A percentile compares a stretch with the other conserved stretches of the same genome.
phyloP scores from a whole-genome alignment of 106 monocot genomes.

The Dactylorhiza incarnata region DNA sequence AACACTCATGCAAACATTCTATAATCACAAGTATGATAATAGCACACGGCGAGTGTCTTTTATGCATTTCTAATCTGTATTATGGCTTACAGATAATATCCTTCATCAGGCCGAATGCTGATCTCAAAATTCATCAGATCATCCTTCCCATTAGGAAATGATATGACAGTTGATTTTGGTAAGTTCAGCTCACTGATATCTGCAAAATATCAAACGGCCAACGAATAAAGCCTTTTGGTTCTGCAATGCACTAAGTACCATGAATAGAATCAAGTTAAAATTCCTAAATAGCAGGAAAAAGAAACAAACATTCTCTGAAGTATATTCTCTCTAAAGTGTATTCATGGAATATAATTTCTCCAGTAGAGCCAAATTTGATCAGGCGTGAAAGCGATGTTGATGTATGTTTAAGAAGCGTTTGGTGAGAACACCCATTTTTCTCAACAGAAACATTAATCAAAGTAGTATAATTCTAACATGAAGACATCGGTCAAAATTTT shows the following conservation, averaged over 20 bases:
- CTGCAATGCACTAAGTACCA: neutral
- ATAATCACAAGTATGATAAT: neutral
- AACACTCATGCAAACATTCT: neutral
- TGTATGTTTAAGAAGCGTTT: too few species aligned
- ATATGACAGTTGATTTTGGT: conserved; percentile 59
- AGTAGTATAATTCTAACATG: too few species aligned
- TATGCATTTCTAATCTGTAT: neutral
- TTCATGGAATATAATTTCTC: too few species aligned
- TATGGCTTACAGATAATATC: conserved; percentile 70
- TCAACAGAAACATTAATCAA: too few species aligned
- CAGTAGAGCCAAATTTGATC: too few species aligned
- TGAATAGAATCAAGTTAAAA: neutral
- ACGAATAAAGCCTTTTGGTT: neutral
- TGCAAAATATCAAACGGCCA: conserved; percentile 13
- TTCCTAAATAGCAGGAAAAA: neutral
- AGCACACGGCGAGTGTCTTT: neutral
- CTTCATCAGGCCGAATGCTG: conserved; percentile 75
- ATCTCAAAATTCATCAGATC: conserved; percentile 91
- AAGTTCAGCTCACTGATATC: conserved; percentile 87
- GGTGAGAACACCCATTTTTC: too few species aligned
- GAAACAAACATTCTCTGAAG: neutral
- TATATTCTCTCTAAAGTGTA: too few species aligned
- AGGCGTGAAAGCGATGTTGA: too few species aligned
- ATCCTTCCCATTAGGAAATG: conserved; percentile 90
- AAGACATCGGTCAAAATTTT: too few species aligned